A percentile compares a stretch with the other conserved stretches of the same genome.
Conservation (phyloP, 345 rosid genomes). For the Hevea brasiliensis region DNA sequence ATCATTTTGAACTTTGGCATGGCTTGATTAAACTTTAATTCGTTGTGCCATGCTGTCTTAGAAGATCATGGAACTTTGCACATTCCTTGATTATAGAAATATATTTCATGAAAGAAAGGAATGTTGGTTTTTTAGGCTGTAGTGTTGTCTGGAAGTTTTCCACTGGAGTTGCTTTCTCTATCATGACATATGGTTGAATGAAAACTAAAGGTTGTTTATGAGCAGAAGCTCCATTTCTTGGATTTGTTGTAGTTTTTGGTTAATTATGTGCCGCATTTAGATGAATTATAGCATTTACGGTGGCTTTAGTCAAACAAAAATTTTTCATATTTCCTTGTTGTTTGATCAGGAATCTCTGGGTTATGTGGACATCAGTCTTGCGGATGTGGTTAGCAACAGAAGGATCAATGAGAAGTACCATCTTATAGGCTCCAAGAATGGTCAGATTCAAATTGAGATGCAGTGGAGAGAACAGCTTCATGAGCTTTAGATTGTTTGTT, state of each 20-base stretch:
- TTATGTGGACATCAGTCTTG: slow-evolving; percentile 62
- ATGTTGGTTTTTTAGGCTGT: too few species aligned
- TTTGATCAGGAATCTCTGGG: slow-evolving; percentile 74
- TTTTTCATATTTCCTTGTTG: background rate
- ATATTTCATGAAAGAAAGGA: too few species aligned
- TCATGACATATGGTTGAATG: too few species aligned
- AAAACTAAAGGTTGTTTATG: too few species aligned
- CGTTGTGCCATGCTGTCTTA: background rate
- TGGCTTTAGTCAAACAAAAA: background rate
- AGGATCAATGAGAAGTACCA: slow-evolving; percentile 84
- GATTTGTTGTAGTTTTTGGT: background rate
- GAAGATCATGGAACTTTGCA: too few species aligned
- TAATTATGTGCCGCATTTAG: background rate
- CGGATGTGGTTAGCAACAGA: slow-evolving; percentile 80
- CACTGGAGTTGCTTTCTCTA: too few species aligned
- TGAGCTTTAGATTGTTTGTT: slow-evolving; percentile 21
- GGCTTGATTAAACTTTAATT: background rate
- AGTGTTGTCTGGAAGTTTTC: too few species aligned
- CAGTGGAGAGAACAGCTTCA: slow-evolving; percentile 83
- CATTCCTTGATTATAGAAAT: too few species aligned
- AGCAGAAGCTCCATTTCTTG: background rate
- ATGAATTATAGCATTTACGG: background rate
- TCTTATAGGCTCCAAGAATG: slow-evolving; percentile 90
- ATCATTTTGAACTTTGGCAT: too few species aligned
- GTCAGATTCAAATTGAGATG: slow-evolving; percentile 77